Conservation (phyloP, 2,329 filamentous ascomycete species). For the Ascochyta pisi region DNA sequence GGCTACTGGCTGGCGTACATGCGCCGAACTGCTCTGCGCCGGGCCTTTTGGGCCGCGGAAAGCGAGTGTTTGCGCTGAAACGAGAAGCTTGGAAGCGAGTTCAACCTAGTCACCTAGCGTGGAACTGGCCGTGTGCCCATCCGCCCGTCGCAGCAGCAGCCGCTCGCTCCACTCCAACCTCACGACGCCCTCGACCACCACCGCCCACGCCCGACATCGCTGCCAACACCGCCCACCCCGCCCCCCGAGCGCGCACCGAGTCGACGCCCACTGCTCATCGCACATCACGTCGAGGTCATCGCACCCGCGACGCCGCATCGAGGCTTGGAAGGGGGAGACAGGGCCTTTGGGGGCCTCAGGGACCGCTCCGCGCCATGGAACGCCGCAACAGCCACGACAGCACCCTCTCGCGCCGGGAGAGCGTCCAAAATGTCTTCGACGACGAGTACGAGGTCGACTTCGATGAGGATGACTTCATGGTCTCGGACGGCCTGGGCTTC, state of each 20-base stretch:
- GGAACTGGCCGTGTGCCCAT: slow-evolving; percentile 33
- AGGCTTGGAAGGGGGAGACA: slow-evolving; percentile 33
- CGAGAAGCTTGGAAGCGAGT: slow-evolving; percentile 6
- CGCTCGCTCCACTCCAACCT: slow-evolving; percentile 25
- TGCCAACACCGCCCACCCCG: slow-evolving; percentile 22
- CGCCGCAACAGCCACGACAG: slow-evolving; percentile 44
- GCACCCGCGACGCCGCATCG: slow-evolving; percentile 28
- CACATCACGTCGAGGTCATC: slow-evolving; percentile 18
- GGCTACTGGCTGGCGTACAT: neutral
- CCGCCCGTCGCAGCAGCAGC: slow-evolving; percentile 20
- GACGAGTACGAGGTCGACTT: slow-evolving; percentile 55
- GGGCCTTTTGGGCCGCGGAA: slow-evolving; percentile 4
- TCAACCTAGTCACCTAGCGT: slow-evolving; percentile 12
- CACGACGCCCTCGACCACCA: slow-evolving; percentile 31
- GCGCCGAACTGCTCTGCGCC: neutral
- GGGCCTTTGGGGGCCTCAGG: slow-evolving; percentile 40
- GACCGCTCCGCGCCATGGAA: slow-evolving; percentile 47
- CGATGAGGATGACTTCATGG: slow-evolving; percentile 52
- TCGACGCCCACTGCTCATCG: neutral
- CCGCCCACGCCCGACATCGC: slow-evolving; percentile 26
- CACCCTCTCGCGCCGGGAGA: slow-evolving; percentile 37
- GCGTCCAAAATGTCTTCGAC: slow-evolving; percentile 55
- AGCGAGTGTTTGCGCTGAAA: slow-evolving; percentile 33
- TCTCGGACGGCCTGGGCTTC: slow-evolving; percentile 55
- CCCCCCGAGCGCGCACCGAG: slow-evolving; percentile 20